phyloP scores from a whole-genome alignment of 2,329 filamentous ascomycete genomes.

The Arthrobotrys sphaeroides region DNA sequence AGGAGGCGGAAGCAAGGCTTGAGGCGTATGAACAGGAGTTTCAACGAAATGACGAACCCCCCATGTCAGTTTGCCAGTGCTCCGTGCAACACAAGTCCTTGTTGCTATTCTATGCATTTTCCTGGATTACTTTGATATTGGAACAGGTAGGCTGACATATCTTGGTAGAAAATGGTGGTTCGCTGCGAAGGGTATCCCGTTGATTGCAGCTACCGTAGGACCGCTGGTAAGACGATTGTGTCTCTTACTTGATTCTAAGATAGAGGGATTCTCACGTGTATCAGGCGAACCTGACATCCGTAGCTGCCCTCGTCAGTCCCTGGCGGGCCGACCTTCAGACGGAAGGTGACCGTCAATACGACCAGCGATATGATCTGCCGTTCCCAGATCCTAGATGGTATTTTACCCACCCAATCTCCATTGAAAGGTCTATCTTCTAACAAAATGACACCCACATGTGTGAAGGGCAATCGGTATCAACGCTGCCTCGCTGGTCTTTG shows the following conservation, averaged over 20 bases:
- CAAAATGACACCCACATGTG: neutral
- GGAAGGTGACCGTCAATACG: slow-evolving; percentile 65
- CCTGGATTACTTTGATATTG: too few species aligned
- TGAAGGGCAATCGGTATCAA: slow-evolving; percentile 79
- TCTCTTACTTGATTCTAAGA: neutral
- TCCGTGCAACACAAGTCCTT: slow-evolving; percentile 12
- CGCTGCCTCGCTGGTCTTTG: slow-evolving; percentile 78
- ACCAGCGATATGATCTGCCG: slow-evolving; percentile 65
- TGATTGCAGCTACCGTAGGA: slow-evolving; percentile 83
- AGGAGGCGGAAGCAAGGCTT: slow-evolving; percentile 15
- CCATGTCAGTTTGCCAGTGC: slow-evolving; percentile 29
- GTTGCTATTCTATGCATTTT: neutral
- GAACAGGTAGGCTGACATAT: neutral
- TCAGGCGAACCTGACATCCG: slow-evolving; percentile 78
- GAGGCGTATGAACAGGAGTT: slow-evolving; percentile 40
- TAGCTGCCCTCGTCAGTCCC: slow-evolving; percentile 81
- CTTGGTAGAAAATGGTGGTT: slow-evolving; percentile 50
- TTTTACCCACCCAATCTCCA: neutral
- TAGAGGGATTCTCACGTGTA: neutral
- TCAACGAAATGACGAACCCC: slow-evolving; percentile 26
- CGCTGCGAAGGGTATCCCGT: slow-evolving; percentile 68
- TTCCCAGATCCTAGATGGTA: slow-evolving; percentile 73
- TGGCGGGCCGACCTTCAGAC: slow-evolving; percentile 73
- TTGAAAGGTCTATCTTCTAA: neutral
- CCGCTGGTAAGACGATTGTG: slow-evolving; percentile 69